Conservation (phyloP, 257 asterid species). For the Solanum habrochaites region DNA sequence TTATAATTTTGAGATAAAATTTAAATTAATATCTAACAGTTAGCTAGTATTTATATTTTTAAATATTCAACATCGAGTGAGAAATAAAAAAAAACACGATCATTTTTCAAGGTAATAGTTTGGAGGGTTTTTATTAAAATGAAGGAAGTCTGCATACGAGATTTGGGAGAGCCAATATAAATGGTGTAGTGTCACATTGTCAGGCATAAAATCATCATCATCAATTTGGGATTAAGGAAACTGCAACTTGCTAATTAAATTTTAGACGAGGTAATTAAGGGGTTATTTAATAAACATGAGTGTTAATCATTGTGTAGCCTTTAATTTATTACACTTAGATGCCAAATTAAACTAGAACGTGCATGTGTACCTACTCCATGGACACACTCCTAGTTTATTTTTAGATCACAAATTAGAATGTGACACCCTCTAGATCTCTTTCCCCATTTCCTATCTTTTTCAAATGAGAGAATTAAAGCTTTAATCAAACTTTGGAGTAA, state of each 20-base stretch:
- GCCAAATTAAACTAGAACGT: neutral
- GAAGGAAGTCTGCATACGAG: neutral
- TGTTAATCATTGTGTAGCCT: neutral
- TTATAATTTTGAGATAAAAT: neutral
- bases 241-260: neutral
- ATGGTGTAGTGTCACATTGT: neutral
- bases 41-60: neutral
- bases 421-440: neutral
- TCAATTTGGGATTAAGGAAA: neutral
- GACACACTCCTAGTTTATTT: neutral
- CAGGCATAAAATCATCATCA: neutral
- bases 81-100: too few species aligned
- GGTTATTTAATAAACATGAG: neutral
- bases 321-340: neutral
- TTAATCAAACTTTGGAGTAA: neutral
- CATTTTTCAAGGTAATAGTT: neutral
- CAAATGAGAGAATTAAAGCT: neutral
- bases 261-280: neutral
- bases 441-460: neutral
- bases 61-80: neutral
- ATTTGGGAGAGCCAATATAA: neutral
- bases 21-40: neutral
- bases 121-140: neutral
- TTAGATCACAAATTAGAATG: neutral
- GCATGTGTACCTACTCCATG: neutral